Evolutionary conservation across 176 grass and related monocot genomes (phyloP).

Genomic region (Phoenix dactylifera): DNA sequence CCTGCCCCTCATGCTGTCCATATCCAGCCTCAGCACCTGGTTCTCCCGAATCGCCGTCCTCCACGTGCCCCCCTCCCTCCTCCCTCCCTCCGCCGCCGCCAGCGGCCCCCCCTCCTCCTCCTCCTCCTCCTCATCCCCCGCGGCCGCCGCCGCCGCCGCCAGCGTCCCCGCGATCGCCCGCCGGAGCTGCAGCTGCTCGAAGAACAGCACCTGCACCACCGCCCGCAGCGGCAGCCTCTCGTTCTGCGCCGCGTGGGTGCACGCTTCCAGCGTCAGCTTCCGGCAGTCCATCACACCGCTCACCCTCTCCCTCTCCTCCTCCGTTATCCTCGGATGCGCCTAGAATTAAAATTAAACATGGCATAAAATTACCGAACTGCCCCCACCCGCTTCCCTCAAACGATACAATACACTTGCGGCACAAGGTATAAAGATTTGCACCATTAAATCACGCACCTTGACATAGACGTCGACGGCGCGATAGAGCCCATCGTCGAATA

Average conservation of each 20-base stretch:
- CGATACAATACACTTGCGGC: too few relatives aligned
- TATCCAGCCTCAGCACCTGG: slow-evolving; percentile 85
- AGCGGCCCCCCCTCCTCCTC: slow-evolving; percentile 8
- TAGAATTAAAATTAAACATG: slow-evolving; percentile 18
- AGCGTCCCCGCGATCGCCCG: slow-evolving; percentile 68
- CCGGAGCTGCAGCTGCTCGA: slow-evolving; percentile 98
- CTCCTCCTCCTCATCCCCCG: slow-evolving; percentile 26
- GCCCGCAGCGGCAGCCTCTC: slow-evolving; percentile 80
- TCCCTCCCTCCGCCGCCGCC: background rate
- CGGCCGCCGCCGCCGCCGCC: slow-evolving; percentile 42
- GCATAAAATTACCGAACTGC: too few relatives aligned
- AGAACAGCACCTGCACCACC: slow-evolving; percentile 95
- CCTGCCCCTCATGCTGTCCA: slow-evolving; percentile 92
- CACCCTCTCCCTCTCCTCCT: slow-evolving; percentile 88
- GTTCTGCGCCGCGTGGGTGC: slow-evolving; percentile 88
- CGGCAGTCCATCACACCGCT: slow-evolving; percentile 72
- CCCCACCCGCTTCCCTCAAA: too few relatives aligned
- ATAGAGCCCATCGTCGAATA: slow-evolving; percentile 91
- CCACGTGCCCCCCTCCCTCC: slow-evolving; percentile 31
- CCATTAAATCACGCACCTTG: slow-evolving; percentile 35
- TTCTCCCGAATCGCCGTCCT: slow-evolving; percentile 50
- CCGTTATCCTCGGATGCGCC: slow-evolving; percentile 61
- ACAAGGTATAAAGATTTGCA: too few relatives aligned
- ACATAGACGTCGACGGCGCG: slow-evolving; percentile 95
- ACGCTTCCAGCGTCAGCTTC: slow-evolving; percentile 92